Base-by-base conservation (phyloP, 1,139 yeast species). In the Saccharomyces pastorianus region DNA sequence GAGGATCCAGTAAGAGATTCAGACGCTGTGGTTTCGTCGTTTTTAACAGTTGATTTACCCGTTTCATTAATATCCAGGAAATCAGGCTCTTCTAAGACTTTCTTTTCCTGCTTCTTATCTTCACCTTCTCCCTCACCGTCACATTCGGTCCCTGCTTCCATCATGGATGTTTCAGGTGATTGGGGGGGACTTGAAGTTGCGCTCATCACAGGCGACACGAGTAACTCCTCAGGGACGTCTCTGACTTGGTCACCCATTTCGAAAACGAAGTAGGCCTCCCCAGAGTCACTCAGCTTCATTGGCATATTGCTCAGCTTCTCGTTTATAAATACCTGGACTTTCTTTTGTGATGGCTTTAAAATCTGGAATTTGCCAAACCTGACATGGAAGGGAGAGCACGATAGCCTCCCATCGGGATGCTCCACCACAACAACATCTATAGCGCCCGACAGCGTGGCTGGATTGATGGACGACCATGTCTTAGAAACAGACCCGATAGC, bases 261-360 rank as follows among this genome's bases (percentile, higher is more conserved):
- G 73, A 93, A 91, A 50, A 93, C 99, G 67, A 93, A 93, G 69
- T 90, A 91, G 0, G 98, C 99, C 70, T 93, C 99, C 27, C 99
- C 99, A 2, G 96, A 96, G 58, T 93, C 99, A 11, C 97, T 96
- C 51, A 93, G 73, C 71, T 93, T 93, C 99, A 93, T 93, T 11
- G 96, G 96, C 55, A 91, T 75, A 62, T 88, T 85, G 0, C 95
- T 86, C 54, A 84, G 79, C 58, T 79, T 79, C 41, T 86, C 97
- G 72, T 93, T 93, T 46, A 95, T 96, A 46, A 82, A 79, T 58
- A 93, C 83, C 57, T 88, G 95, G 51, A 93, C 95, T 69, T 89
- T 91, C 75, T 91, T 93, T 68, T 93, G 97, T 44, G 95, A 88
- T n/a, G 99, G 99, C 64, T 95, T 82, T 59, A 93, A 76, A 61